Conservation (phyloP, 805 yeast species). For the Yamadazyma endophytica region DNA sequence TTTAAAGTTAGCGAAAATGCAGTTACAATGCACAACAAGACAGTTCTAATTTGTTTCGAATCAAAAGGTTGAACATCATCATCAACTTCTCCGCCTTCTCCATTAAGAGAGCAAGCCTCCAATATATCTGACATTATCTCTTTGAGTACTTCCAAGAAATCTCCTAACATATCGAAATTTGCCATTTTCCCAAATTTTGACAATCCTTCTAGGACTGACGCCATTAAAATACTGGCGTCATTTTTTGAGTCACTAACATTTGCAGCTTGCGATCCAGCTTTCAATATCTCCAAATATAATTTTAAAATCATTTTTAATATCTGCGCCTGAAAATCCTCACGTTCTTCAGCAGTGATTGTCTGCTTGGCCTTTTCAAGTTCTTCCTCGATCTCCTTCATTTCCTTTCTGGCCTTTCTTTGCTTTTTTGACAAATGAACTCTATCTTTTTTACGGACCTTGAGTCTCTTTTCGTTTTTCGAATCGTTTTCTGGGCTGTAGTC, state of each 20-base stretch:
- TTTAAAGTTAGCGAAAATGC: slow-evolving; percentile 82
- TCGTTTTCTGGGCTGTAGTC: slow-evolving; percentile 69
- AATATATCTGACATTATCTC: slow-evolving; percentile 63
- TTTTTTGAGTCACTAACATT: slow-evolving; percentile 29
- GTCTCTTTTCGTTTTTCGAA: slow-evolving; percentile 34
- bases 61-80: slow-evolving; percentile 19
- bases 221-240: slow-evolving; percentile 55
- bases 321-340: slow-evolving; percentile 82
- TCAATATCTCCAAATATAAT: slow-evolving; percentile 73
- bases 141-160: slow-evolving; percentile 81
- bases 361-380: slow-evolving; percentile 86
- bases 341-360: slow-evolving; percentile 80
- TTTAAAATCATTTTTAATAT: slow-evolving; percentile 69
- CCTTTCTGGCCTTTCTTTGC: slow-evolving; percentile 84
- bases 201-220: slow-evolving; percentile 86
- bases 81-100: slow-evolving; percentile 17
- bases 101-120: slow-evolving; percentile 34
- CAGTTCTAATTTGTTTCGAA: slow-evolving; percentile 57
- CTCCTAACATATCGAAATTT: slow-evolving; percentile 89
- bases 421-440: slow-evolving; percentile 88
- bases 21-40: slow-evolving; percentile 79
- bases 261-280: slow-evolving; percentile 28
- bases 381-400: slow-evolving; percentile 79
- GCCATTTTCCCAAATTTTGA: slow-evolving; percentile 90
- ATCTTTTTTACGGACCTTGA: slow-evolving; percentile 74